Evolutionary conservation across 2,329 filamentous ascomycete genomes (phyloP), one percentile per base, ranked within the genome.

Genomic region (Alternaria brassicae): DNA sequence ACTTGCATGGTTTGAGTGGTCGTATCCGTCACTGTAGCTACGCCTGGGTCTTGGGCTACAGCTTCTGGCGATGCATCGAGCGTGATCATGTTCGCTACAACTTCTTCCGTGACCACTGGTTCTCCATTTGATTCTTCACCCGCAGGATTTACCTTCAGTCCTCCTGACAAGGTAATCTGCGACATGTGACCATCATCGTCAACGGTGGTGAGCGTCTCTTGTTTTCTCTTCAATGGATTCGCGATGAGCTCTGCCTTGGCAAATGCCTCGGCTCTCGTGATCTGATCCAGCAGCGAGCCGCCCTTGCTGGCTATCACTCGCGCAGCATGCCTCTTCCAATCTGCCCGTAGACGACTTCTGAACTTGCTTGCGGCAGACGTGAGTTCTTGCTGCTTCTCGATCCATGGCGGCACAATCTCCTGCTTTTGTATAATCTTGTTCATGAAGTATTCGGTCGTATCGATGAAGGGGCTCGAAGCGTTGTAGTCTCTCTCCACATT

Each of bases 371-470:
- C 85, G 0, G 91, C 85, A 60, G 86, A 88, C 10, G 88, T 84
- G 6, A 98, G 81, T 71, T 97, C 93, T 74, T 98, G 94, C 77
- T 99, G 95, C 79, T 97, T 98, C 79, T 99, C 95, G 60, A 99
- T 98, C 95, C 95, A 99, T 0, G 94, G 94, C 1, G 95, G 95
- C 0, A 96, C 92, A 60, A 98, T 91, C 19, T 97, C 93, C 78
- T 99, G 95, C 58, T 91, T 90, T 79, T 97, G 91, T 63, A 99
- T 97, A 82, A 98, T 97, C 79, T 96, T 95, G 80, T 99, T 98
- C 90, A 98, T 90, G 70, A 98, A 91, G 76, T 97, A 97, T 78
- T 98, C 94, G 0, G 95, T 98, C 0, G 94, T 98, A 73, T 98
- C 92, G 57, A 98, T 87, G 72, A 96, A 98, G 0, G 95, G 93